These are phyloP conservation scores for Ustilago vetiveriae DNA, from an alignment of 1,284 basidiomycete genomes.

Conservation along the genomic window DNA sequence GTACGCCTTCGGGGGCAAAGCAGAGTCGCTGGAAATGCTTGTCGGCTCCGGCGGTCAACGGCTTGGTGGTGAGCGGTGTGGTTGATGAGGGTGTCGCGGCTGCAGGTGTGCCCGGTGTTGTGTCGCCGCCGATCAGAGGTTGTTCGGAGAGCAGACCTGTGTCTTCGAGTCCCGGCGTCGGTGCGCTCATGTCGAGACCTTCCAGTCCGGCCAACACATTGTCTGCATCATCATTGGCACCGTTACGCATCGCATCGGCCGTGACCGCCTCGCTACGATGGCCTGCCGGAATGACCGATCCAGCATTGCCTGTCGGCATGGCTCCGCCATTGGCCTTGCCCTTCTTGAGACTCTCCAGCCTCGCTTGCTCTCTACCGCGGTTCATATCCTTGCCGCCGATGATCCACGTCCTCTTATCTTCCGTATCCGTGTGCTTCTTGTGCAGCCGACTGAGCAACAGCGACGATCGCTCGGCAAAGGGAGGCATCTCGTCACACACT, in stretches of 20 bases:
- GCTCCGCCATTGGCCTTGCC: constrained; percentile 63
- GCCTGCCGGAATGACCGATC: constrained; percentile 51
- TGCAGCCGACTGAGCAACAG: constrained; percentile 84
- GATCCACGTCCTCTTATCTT: constrained; percentile 91
- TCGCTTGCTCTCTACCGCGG: constrained; percentile 75
- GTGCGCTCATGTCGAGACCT: constrained; percentile 78
- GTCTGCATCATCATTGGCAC: constrained; percentile 60
- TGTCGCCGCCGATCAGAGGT: constrained; percentile 28
- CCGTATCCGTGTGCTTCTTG: constrained; percentile 80
- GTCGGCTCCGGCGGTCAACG: constrained; percentile 68
- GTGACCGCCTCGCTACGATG: constrained; percentile 47
- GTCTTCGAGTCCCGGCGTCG: constrained; percentile 50
- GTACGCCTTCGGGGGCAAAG: constrained; percentile 83
- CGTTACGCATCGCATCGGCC: constrained; percentile 40
- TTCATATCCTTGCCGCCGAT: constrained; percentile 93
- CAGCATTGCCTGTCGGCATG: constrained; percentile 54
- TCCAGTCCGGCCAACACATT: constrained; percentile 81
- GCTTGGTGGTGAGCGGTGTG: constrained; percentile 15
- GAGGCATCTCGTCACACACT: constrained; percentile 98
- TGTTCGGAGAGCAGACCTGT: constrained; percentile 23
- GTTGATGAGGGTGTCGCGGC: constrained; percentile 36
- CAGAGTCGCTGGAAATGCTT: constrained; percentile 86
- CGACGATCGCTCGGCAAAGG: constrained; percentile 91
- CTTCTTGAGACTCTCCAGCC: constrained; percentile 70
- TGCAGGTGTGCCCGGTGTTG: constrained; percentile 16